These are phyloP conservation scores for Trypanosoma brucei DNA, from an alignment of 208 protist genomes.

Conservation along the genomic window DNA sequence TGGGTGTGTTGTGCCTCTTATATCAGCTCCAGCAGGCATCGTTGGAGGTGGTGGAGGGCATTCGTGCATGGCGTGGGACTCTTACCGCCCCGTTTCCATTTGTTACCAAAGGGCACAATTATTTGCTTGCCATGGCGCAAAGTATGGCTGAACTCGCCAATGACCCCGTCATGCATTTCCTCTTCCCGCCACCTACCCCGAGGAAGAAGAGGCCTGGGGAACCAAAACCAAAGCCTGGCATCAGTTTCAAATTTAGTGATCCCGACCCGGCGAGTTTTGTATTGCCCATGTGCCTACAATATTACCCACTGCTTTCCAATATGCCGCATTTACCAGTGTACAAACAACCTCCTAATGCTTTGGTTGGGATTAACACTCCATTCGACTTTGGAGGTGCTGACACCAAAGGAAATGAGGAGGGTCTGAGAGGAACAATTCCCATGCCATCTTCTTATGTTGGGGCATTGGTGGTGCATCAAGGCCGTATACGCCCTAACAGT, in stretches of 20 bases:
- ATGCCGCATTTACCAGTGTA: constrained; percentile 12
- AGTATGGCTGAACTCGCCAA: constrained; percentile 26
- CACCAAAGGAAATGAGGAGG: not conserved
- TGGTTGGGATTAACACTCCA: not conserved
- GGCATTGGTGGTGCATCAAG: not conserved
- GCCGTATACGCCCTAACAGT: not conserved
- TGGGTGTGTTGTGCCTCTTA: constrained; percentile 36
- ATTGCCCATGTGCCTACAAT: constrained; percentile 15
- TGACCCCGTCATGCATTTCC: constrained; percentile 11
- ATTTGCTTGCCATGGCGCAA: constrained; percentile 32
- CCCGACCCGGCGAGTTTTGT: not conserved
- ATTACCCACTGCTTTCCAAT: constrained; percentile 16
- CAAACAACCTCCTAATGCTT: constrained; percentile 1
- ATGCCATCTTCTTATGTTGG: too few species aligned
- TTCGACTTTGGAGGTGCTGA: constrained; percentile 1
- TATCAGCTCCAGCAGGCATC: constrained; percentile 32
- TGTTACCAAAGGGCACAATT: constrained; percentile 37
- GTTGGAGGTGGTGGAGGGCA: constrained; percentile 30
- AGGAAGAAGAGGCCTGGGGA: not conserved
- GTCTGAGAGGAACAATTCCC: not conserved
- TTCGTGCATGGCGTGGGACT: constrained; percentile 20
- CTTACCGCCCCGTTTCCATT: constrained; percentile 29
- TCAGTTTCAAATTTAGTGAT: not conserved
- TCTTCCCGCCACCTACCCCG: constrained; percentile 5
- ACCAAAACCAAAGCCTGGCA: not conserved